Conservation (phyloP, 1,139 yeast genomes). For the Zygosaccharomyces sapae region DNA sequence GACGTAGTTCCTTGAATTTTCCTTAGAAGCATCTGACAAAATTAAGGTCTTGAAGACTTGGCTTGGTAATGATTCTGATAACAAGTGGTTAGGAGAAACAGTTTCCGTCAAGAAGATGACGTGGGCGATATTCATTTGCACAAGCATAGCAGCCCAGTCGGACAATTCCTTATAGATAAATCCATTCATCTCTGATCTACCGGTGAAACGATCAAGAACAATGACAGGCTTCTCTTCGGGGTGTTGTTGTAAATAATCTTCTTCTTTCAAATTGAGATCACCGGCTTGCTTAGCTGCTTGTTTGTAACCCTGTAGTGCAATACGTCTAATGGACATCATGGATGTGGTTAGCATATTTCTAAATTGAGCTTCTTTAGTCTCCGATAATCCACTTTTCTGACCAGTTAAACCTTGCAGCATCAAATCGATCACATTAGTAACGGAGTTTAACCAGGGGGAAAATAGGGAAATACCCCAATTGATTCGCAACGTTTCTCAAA, state of each 20-base stretch:
- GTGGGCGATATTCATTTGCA: conserved; percentile 79
- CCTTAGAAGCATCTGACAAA: conserved; percentile 75
- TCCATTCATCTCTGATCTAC: conserved; percentile 58
- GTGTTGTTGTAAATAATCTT: conserved; percentile 76
- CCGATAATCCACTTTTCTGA: conserved; percentile 87
- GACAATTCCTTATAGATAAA: conserved; percentile 74
- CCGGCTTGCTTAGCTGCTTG: conserved; percentile 31
- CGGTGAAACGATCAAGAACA: conserved; percentile 69
- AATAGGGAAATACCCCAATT: conserved; percentile 86
- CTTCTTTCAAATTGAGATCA: conserved; percentile 52
- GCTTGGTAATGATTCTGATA: conserved; percentile 73
- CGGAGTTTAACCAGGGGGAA: conserved; percentile 79
- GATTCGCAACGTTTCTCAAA: conserved; percentile 63
- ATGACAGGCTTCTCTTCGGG: conserved; percentile 87
- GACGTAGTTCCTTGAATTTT: conserved; percentile 70
- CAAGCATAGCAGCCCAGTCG: conserved; percentile 81
- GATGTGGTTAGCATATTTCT: conserved; percentile 77
- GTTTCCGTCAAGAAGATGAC: conserved; percentile 85
- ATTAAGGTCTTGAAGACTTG: conserved; percentile 75
- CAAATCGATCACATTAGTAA: conserved; percentile 76
- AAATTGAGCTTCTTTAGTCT: conserved; percentile 76
- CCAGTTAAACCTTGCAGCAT: conserved; percentile 90
- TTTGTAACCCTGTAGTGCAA: conserved; percentile 51
- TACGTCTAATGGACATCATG: conserved; percentile 63
- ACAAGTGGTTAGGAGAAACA: conserved; percentile 65